Evolutionary conservation across 768 basidiomycete species (phyloP), one percentile per base, ranked within the genome.

Genomic region (Megacollybia marginata): DNA sequence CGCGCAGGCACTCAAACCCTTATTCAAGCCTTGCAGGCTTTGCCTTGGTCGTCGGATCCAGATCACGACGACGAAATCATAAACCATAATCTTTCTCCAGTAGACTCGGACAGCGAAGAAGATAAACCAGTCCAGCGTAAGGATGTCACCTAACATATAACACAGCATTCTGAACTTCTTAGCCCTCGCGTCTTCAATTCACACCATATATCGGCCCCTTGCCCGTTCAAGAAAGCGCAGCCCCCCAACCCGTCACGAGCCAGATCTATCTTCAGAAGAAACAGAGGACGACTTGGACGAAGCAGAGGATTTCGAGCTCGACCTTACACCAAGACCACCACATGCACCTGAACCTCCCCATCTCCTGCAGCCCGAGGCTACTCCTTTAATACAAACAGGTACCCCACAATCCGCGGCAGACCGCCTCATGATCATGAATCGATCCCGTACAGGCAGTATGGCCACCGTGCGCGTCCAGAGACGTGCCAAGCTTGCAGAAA

Each of bases 1-100:
- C 83, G 88, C 36, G 80, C 83, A 20, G 90, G 90, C 13, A 92
- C 90, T 2, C 91, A 92, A 62, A 88, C 90, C 2, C 78, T 92
- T 46, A 92, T 92, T 35, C 90, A 92, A 67, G 90, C 88, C 4
- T 72, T 92, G 12, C 90, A 92, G 58, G 90, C 88, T 2, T 72
- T 92, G 38, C 91, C 90, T 16, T 88, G 83, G 85, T 74, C 76
- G 33, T 80, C 82, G 36, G 77, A 75, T 52, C 73, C 76, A 9
- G 85, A 90, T 54, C 81, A 80, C 49, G 83, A 85, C 32, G 84
- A 86, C 36, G 87, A 83, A 44, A 65, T 72, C 28, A 58, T 71
- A 10, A 64, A 69, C 51, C 71, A 70, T 44, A 65, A 71, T 45
- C 59, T 63, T 4, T 67, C 65, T 49, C 67, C 73, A 31, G 65